Evolutionary conservation across 2,329 filamentous ascomycete species (phyloP).

Genomic region (Intubia oerlemansii): DNA sequence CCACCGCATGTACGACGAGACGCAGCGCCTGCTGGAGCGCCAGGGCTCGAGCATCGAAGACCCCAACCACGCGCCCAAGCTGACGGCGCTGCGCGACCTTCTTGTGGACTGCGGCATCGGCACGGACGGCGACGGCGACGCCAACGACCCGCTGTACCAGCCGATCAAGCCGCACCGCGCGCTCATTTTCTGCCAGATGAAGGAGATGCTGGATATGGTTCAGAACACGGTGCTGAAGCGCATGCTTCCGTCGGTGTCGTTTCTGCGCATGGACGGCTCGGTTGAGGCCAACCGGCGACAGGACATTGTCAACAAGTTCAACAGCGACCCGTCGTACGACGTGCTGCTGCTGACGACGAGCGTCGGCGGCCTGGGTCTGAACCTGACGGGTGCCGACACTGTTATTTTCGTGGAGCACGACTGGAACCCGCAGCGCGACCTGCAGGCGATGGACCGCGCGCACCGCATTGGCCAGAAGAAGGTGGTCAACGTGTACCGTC

Average conservation of each 20-base stretch:
- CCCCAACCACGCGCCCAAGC: slow-evolving; percentile 73
- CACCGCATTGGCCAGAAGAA: slow-evolving; percentile 99
- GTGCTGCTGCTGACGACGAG: slow-evolving; percentile 84
- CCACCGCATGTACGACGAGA: slow-evolving; percentile 75
- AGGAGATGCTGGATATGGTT: slow-evolving; percentile 99
- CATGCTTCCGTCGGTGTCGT: slow-evolving; percentile 82
- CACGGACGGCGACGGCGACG: slow-evolving; percentile 39
- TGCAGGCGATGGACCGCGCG: slow-evolving; percentile 96
- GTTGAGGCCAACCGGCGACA: slow-evolving; percentile 88
- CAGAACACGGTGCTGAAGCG: slow-evolving; percentile 81
- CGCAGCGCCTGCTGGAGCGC: slow-evolving; percentile 57
- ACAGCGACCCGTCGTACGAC: slow-evolving; percentile 91
- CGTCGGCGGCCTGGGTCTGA: slow-evolving; percentile 83
- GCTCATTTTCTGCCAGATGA: slow-evolving; percentile 97
- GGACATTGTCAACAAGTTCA: slow-evolving; percentile 97
- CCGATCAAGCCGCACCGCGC: slow-evolving; percentile 93
- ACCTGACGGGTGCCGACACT: slow-evolving; percentile 89
- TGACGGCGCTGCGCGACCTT: slow-evolving; percentile 73
- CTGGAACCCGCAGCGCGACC: slow-evolving; percentile 97
- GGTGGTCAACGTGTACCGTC: slow-evolving; percentile 94
- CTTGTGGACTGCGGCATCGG: slow-evolving; percentile 98
- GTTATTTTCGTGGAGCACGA: slow-evolving; percentile 99
- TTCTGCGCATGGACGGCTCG: slow-evolving; percentile 77
- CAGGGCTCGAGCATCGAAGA: slow-evolving; percentile 72
- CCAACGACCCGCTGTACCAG: slow-evolving; percentile 39